These are phyloP conservation scores for Gamarada debralockiae DNA, from an alignment of 495 filamentous ascomycete genomes.

Conservation along the genomic window DNA sequence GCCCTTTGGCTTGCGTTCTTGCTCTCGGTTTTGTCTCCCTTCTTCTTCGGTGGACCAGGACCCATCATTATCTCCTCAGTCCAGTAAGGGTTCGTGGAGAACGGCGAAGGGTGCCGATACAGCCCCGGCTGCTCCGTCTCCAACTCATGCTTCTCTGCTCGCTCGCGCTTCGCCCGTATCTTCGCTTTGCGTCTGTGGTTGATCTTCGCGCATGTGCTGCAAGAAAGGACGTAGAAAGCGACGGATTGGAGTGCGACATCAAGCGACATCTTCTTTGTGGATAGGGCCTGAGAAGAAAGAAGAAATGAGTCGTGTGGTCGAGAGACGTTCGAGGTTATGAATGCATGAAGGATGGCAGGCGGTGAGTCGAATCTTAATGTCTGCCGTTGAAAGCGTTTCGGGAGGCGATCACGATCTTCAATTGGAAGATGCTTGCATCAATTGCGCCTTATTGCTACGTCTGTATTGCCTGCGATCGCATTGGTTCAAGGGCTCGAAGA, in stretches of 20 bases:
- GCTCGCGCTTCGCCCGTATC: constrained; percentile 57
- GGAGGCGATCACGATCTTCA: constrained; percentile 6
- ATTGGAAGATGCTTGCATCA: too few relatives aligned
- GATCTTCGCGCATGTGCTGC: constrained; percentile 71
- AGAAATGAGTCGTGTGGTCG: not conserved
- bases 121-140: constrained; percentile 64
- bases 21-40: constrained; percentile 48
- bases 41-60: constrained; percentile 60
- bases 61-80: constrained; percentile 76
- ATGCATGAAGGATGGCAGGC: constrained; percentile 17
- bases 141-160: constrained; percentile 54
- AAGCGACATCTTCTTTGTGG: constrained; percentile 43
- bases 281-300: not conserved
- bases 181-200: constrained; percentile 59
- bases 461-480: too few relatives aligned
- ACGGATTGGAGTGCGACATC: constrained; percentile 65
- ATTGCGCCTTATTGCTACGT: too few relatives aligned
- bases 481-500: too few relatives aligned
- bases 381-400: constrained; percentile 8
- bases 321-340: constrained; percentile 7
- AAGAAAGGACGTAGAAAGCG: constrained; percentile 81
- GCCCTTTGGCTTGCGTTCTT: constrained; percentile 48
- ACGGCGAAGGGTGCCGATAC: constrained; percentile 77
- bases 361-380: not conserved
- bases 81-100: constrained; percentile 84